Evolutionary conservation across 805 yeast genomes (phyloP), one percentile per base, ranked within the genome.

Genomic region (Kodamaea kakaduensis): DNA sequence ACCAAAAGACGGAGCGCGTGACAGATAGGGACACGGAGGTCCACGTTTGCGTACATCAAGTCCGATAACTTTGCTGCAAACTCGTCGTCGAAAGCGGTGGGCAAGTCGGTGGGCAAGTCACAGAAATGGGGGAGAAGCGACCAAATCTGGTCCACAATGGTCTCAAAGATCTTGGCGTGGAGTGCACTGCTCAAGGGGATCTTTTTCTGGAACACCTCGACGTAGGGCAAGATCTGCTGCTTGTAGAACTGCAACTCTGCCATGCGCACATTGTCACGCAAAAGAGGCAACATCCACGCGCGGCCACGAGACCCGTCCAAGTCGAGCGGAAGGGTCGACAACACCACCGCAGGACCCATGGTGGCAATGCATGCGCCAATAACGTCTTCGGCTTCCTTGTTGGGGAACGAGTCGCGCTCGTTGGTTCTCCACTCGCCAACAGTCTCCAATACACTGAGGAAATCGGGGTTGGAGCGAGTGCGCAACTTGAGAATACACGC

Each of bases 101-200:
- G 57, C 46, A 87, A 66, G 60, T 93, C 98, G 17, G 64, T 67
- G 21, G 97, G 96, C 48, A 89, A 69, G 53, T 84, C 93, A 53
- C 93, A 82, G 59, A 88, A 93, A 47, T 80, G 83, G 12, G 97
- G 96, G 43, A 93, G 67, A 44, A 89, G 67, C 1, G 94, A 79
- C 97, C 97, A 88, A 21, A 89, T 71, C 69, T 93, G 99, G 54
- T 85, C 95, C 26, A 85, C 68, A 29, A 93, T 77, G 2, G 98
- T 90, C 48, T 78, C 74, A 54, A 85, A 84, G 34, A 93, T 77
- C 61, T 87, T 93, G 39, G 65, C 58, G 54, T 86, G 84, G 41
- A 84, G 70, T 2, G 89, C 77, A 21, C 71, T 47, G 14, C 68
- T 56, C 1, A 59, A 47, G 9, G 52, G 56, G 31, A 76, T 62